These are phyloP conservation scores for Lichenothelia convexa DNA, from an alignment of 495 filamentous ascomycete genomes.

Conservation along the genomic window DNA sequence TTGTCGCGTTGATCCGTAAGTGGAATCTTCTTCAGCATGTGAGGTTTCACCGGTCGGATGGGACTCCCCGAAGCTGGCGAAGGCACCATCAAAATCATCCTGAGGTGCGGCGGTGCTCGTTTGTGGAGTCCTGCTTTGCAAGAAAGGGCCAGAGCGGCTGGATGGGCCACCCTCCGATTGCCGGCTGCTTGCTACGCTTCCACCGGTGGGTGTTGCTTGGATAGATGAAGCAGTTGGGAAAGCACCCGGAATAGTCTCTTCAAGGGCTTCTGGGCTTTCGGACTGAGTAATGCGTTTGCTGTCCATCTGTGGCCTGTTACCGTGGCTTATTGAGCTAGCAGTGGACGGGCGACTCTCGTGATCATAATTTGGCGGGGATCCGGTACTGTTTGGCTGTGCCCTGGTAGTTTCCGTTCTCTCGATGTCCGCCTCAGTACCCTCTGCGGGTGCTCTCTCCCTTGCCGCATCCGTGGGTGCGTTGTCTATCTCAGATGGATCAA, in stretches of 20 bases:
- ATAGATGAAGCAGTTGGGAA: conserved; percentile 32
- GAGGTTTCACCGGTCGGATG: conserved; percentile 17
- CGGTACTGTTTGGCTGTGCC: too few species aligned
- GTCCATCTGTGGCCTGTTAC: too few species aligned
- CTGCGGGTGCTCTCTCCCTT: too few species aligned
- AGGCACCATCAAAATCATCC: conserved; percentile 60
- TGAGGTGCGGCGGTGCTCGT: conserved; percentile 38
- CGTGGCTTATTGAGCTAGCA: too few species aligned
- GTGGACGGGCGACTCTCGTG: too few species aligned
- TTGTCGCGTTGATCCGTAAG: conserved; percentile 14
- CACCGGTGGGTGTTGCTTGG: conserved; percentile 31
- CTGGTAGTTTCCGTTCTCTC: too few species aligned
- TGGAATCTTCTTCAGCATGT: conserved; percentile 4
- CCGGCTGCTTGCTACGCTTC: conserved; percentile 19
- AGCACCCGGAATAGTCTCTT: conserved; percentile 32
- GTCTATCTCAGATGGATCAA: conserved; percentile 35
- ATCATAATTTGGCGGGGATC: too few species aligned
- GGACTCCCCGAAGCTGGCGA: conserved; percentile 38
- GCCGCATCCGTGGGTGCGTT: too few species aligned
- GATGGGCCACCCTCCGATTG: conserved; percentile 9
- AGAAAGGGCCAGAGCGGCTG: conserved; percentile 33
- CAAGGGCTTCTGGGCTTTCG: too few species aligned
- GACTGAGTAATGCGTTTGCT: too few species aligned
- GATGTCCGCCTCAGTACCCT: too few species aligned
- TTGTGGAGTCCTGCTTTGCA: conserved; percentile 29